Conservation (phyloP, 1,284 basidiomycete species). For the Neotropicomus parvogracilis region DNA sequence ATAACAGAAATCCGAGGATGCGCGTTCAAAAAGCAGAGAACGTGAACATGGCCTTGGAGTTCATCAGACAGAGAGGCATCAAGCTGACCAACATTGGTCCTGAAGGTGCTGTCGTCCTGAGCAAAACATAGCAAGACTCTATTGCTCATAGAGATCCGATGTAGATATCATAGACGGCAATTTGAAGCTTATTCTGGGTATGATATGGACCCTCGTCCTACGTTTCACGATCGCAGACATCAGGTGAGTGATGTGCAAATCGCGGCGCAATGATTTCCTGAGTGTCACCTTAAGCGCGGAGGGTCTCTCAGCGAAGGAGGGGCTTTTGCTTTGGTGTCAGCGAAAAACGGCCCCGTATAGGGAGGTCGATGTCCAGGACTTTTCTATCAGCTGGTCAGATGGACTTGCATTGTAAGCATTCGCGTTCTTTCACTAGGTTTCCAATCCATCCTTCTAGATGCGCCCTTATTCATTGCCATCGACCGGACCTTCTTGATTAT, state of each 20-base stretch:
- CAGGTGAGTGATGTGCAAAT: conserved; percentile 55
- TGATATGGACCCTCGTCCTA: conserved; percentile 98
- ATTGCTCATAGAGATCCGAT: conserved; percentile 10
- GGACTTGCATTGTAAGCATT: conserved; percentile 87
- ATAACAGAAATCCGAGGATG: conserved; percentile 87
- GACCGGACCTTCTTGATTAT: conserved; percentile 92
- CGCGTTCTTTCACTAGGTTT: neutral
- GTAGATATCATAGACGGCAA: conserved; percentile 97
- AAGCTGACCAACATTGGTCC: conserved; percentile 97
- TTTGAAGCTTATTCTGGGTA: conserved; percentile 93
- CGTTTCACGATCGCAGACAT: conserved; percentile 98
- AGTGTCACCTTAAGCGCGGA: conserved; percentile 69
- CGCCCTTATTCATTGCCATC: conserved; percentile 94
- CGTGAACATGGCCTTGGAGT: conserved; percentile 93
- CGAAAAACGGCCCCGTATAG: conserved; percentile 90
- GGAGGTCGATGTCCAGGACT: conserved; percentile 92
- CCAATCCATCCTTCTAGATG: conserved; percentile 53
- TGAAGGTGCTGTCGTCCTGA: conserved; percentile 56
- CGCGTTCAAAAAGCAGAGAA: conserved; percentile 98
- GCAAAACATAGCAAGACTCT: neutral
- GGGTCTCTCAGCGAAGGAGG: conserved; percentile 95
- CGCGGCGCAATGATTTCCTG: conserved; percentile 9
- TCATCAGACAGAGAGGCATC: conserved; percentile 91
- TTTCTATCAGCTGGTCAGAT: conserved; percentile 89
- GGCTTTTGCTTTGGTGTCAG: conserved; percentile 95